Evolutionary conservation across 148 eudicot genomes (phyloP).

Genomic region (Diospyros kaki): DNA sequence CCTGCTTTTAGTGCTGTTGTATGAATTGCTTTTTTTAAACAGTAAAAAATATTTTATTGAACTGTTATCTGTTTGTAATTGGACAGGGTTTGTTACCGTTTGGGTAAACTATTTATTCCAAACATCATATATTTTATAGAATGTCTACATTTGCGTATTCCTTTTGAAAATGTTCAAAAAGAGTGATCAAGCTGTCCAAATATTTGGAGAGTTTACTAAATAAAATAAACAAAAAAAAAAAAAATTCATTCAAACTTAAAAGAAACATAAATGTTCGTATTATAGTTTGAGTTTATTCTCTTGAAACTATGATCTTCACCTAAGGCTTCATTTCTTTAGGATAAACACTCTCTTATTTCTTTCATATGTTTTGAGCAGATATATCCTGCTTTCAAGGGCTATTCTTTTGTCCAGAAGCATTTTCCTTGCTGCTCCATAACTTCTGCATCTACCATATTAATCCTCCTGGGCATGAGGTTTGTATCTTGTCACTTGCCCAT

Average conservation of each 20-base stretch:
- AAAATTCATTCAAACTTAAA: background rate
- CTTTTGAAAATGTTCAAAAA: background rate
- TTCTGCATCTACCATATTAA: constrained; percentile 93
- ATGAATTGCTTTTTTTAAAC: background rate
- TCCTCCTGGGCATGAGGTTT: constrained; percentile 97
- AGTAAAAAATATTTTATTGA: background rate
- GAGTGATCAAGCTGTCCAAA: background rate
- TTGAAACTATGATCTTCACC: background rate
- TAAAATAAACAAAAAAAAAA: background rate
- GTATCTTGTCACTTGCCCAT: background rate
- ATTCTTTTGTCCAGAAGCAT: constrained; percentile 81
- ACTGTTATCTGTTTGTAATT: background rate
- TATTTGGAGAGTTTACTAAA: background rate
- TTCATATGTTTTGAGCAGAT: constrained; percentile 50
- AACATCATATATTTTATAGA: background rate
- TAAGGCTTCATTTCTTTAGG: background rate
- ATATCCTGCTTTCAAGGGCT: constrained; percentile 93
- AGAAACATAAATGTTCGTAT: background rate
- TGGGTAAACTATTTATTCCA: background rate
- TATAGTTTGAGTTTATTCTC: background rate
- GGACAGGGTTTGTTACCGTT: background rate
- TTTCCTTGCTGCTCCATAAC: constrained; percentile 82
- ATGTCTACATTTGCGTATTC: background rate
- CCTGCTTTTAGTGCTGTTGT: background rate
- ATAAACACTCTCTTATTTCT: constrained; percentile 8